Conservation (phyloP, 306 rosid species). For the Prunus mume region DNA sequence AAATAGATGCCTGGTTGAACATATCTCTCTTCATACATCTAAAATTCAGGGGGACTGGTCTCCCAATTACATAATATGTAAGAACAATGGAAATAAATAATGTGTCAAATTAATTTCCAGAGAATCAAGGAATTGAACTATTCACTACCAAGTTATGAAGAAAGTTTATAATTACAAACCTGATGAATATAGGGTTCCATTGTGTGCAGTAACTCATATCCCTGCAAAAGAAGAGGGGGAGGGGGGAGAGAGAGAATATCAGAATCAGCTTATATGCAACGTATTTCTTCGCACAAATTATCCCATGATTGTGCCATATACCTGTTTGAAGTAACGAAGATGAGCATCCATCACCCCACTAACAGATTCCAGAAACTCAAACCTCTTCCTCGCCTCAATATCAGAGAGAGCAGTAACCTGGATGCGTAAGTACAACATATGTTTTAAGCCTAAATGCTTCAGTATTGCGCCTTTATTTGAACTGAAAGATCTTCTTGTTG, state of each 20-base stretch:
- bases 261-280: neutral
- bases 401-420: slow-evolving; percentile 63
- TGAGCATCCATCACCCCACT: slow-evolving; percentile 81
- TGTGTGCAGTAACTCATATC: slow-evolving; percentile 55
- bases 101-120: neutral
- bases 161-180: slow-evolving; percentile 38
- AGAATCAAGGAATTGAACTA: neutral
- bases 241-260: neutral
- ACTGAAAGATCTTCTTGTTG: slow-evolving; percentile 5
- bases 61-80: neutral
- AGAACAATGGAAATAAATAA: neutral
- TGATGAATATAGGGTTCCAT: slow-evolving; percentile 79
- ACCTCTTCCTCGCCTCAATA: slow-evolving; percentile 65
- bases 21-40: neutral
- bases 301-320: slow-evolving; percentile 21
- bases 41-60: neutral
- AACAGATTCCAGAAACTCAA: slow-evolving; percentile 70
- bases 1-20: neutral
- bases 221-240: slow-evolving; percentile 23
- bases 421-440: slow-evolving; percentile 17
- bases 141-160: neutral
- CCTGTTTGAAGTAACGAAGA: slow-evolving; percentile 86
- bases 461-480: slow-evolving; percentile 16
- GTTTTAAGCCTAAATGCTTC: slow-evolving; percentile 26
- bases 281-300: neutral